phyloP scores from a whole-genome alignment of 2,329 filamentous ascomycete species.

The Fusarium albidum region DNA sequence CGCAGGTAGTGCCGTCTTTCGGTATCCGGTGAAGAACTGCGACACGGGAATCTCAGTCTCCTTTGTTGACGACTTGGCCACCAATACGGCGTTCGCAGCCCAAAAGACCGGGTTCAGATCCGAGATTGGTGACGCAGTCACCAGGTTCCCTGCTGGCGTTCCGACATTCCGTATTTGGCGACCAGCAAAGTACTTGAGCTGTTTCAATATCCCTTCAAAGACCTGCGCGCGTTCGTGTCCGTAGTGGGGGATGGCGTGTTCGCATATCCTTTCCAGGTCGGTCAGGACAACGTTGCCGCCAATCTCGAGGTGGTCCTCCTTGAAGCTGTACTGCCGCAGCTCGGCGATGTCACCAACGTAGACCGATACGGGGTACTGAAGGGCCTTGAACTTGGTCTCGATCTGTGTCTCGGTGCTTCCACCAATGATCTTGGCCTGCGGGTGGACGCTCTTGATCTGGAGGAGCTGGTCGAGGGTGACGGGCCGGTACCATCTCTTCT shows the following conservation, averaged over 20 bases:
- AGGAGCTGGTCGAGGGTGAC: conserved; percentile 86
- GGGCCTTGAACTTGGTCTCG: conserved; percentile 96
- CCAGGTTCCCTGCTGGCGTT: conserved; percentile 92
- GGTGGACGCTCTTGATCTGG: conserved; percentile 87
- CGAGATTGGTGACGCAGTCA: conserved; percentile 94
- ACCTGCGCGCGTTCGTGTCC: conserved; percentile 76
- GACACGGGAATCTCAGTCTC: conserved; percentile 90
- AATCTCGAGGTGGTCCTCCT: conserved; percentile 85
- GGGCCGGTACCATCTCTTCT: conserved; percentile 92
- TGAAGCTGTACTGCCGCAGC: conserved; percentile 80
- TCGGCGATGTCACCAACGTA: conserved; percentile 95
- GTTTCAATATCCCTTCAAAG: conserved; percentile 91
- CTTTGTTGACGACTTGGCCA: conserved; percentile 78
- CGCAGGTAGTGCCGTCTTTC: conserved; percentile 79
- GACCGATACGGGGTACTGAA: conserved; percentile 88
- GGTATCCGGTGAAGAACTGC: conserved; percentile 91
- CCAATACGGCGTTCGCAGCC: conserved; percentile 80
- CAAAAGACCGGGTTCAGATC: conserved; percentile 96
- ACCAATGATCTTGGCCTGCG: conserved; percentile 91
- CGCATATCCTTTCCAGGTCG: conserved; percentile 86
- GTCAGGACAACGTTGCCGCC: conserved; percentile 94
- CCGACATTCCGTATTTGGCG: conserved; percentile 98
- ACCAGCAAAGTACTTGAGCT: conserved; percentile 93
- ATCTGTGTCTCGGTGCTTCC: conserved; percentile 98
- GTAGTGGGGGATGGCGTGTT: conserved; percentile 81